A percentile compares a stretch with the other conserved stretches of the same genome.
phyloP scores from a whole-genome alignment of 2,329 filamentous ascomycete genomes.

The Alternaria metachromatica region DNA sequence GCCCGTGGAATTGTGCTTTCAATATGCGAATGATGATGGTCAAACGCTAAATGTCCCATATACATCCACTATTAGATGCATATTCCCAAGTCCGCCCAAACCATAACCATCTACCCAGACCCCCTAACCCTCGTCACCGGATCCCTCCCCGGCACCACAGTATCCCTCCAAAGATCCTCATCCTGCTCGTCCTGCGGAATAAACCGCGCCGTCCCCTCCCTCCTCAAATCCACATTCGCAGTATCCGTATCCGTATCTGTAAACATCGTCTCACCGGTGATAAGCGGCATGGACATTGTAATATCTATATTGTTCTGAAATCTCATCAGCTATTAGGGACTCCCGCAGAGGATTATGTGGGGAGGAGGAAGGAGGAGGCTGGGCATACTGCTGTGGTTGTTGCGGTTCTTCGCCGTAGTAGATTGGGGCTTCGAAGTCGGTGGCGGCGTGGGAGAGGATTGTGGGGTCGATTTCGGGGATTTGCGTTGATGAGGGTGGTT shows the following conservation, averaged over 20 bases:
- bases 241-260: too few species aligned
- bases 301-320: conserved; percentile 38
- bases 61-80: too few species aligned
- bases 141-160: conserved; percentile 28
- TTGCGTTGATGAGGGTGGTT: conserved; percentile 4
- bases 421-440: conserved; percentile 39
- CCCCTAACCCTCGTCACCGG: conserved; percentile 17
- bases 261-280: conserved; percentile 19
- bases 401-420: conserved; percentile 23
- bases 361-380: not conserved
- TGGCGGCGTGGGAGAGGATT: conserved; percentile 39
- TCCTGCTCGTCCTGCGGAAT: conserved; percentile 41
- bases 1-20: not conserved
- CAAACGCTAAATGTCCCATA: not conserved
- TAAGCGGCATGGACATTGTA: conserved; percentile 32
- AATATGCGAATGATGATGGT: not conserved
- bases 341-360: conserved; percentile 5
- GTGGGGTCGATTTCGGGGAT: conserved; percentile 37
- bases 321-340: conserved; percentile 35
- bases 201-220: too few species aligned
- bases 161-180: conserved; percentile 33
- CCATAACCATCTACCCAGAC: not conserved
- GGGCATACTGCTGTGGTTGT: conserved; percentile 16
- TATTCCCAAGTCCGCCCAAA: too few species aligned
- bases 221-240: too few species aligned